Evolutionary conservation across 169 alveolate species (phyloP).

Genomic region (Plasmodium billcollinsi): DNA sequence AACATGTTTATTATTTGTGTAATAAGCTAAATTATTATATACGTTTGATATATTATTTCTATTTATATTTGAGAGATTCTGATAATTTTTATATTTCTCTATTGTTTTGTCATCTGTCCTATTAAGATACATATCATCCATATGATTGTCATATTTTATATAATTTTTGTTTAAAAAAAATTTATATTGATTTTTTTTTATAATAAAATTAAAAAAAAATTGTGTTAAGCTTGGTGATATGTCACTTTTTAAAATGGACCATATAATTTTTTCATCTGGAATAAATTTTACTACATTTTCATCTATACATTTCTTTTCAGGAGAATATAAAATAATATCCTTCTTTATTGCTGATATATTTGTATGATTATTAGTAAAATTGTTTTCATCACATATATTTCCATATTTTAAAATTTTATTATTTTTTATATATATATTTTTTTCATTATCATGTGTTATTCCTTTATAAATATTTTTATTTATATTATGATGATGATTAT

Average conservation of each 20-base stretch:
- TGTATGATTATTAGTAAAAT: too few relatives aligned
- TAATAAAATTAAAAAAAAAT: conserved; percentile 11
- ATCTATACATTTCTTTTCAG: background rate
- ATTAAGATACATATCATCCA: too few relatives aligned
- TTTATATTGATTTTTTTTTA: background rate
- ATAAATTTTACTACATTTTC: background rate
- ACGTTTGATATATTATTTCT: too few relatives aligned
- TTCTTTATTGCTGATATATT: background rate
- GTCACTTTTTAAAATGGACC: conserved; percentile 3
- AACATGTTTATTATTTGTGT: too few relatives aligned
- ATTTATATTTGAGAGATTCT: background rate
- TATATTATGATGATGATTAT: background rate
- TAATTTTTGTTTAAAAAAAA: background rate
- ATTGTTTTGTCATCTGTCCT: background rate
- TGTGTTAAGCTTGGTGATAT: conserved; percentile 3
- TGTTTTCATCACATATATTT: too few relatives aligned
- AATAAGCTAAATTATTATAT: too few relatives aligned
- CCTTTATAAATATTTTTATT: background rate
- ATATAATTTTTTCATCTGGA: conserved; percentile 4
- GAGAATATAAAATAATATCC: background rate
- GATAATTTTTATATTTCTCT: background rate
- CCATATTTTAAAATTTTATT: too few relatives aligned
- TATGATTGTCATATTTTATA: too few relatives aligned
- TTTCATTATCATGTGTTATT: too few relatives aligned
- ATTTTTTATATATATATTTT: too few relatives aligned